Percentiles rank a stretch among this genome's conserved stretches.
Conservation (phyloP, 2,329 filamentous ascomycete genomes). For the Ceratocystis alfenasii region DNA sequence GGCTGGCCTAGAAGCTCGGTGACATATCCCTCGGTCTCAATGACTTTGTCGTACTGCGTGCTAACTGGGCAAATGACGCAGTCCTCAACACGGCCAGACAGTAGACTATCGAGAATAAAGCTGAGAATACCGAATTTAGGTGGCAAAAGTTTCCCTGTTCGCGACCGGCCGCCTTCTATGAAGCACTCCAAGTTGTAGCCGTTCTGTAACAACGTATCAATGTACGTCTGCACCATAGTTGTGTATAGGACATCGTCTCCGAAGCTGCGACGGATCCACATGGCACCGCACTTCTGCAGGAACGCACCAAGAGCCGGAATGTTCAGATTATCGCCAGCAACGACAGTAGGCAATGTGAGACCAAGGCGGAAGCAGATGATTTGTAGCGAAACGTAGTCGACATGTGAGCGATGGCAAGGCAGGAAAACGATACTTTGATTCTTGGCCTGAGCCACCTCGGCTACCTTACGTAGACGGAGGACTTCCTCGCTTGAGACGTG, state of each 20-base stretch:
- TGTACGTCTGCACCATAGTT: slow-evolving; percentile 89
- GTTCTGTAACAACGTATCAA: slow-evolving; percentile 79
- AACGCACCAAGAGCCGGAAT: slow-evolving; percentile 84
- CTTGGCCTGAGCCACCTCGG: slow-evolving; percentile 67
- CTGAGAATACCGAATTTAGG: slow-evolving; percentile 93
- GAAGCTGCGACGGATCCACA: slow-evolving; percentile 91
- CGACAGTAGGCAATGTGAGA: slow-evolving; percentile 76
- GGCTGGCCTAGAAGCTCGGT: slow-evolving; percentile 86
- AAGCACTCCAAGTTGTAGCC: slow-evolving; percentile 97
- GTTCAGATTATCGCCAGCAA: slow-evolving; percentile 92
- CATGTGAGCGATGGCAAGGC: slow-evolving; percentile 86
- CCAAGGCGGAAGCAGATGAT: slow-evolving; percentile 91
- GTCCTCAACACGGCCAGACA: slow-evolving; percentile 80
- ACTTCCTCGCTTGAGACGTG: slow-evolving; percentile 95
- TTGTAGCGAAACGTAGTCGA: slow-evolving; percentile 91
- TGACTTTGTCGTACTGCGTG: slow-evolving; percentile 97
- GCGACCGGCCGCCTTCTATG: slow-evolving; percentile 84
- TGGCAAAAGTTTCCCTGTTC: slow-evolving; percentile 84
- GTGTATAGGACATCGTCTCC: slow-evolving; percentile 83
- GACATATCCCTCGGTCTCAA: slow-evolving; percentile 94
- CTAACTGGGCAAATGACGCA: slow-evolving; percentile 90
- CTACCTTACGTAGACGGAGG: slow-evolving; percentile 65
- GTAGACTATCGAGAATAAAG: slow-evolving; percentile 79
- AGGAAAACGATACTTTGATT: slow-evolving; percentile 95
- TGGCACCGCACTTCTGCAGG: slow-evolving; percentile 87